phyloP scores from a whole-genome alignment of 208 protist species.

The Crithidia fasciculata region DNA sequence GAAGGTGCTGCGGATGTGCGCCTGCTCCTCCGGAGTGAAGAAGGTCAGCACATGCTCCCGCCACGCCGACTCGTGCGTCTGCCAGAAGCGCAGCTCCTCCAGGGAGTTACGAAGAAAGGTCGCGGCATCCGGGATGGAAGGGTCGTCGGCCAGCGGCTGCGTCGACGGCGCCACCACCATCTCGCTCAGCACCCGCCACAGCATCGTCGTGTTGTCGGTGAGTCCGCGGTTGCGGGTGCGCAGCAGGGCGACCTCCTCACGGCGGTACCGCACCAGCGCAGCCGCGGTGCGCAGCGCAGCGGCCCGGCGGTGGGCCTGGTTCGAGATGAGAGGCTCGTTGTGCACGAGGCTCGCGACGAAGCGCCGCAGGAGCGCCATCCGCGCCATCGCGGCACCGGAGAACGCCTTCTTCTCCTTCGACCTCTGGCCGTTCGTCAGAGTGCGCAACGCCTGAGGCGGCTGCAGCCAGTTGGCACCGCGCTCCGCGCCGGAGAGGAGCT shows the following conservation, averaged over 20 bases:
- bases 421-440: conserved; percentile 5
- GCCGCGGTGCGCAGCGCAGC: conserved; percentile 19
- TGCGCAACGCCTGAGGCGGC: conserved; percentile 29
- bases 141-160: conserved; percentile 6
- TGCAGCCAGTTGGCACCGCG: conserved; percentile 42
- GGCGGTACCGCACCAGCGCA: conserved; percentile 13
- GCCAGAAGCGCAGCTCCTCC: conserved; percentile 54
- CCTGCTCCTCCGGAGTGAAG: conserved; percentile 32
- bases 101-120: conserved; percentile 50
- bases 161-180: conserved; percentile 15
- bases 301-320: conserved; percentile 31
- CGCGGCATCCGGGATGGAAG: conserved; percentile 5
- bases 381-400: conserved; percentile 27
- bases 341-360: conserved; percentile 32
- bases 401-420: conserved; percentile 21
- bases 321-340: conserved; percentile 32
- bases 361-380: conserved; percentile 38
- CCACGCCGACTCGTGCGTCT: conserved; percentile 56
- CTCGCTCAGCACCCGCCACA: conserved; percentile 24
- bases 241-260: conserved; percentile 23
- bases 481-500: conserved; percentile 30
- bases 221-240: conserved; percentile 25
- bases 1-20: conserved; percentile 24
- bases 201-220: conserved; percentile 20
- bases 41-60: conserved; percentile 46